A percentile compares a stretch with the other conserved stretches of the same genome.
Conservation (phyloP, 306 rosid species). For the Casuarina glauca region DNA sequence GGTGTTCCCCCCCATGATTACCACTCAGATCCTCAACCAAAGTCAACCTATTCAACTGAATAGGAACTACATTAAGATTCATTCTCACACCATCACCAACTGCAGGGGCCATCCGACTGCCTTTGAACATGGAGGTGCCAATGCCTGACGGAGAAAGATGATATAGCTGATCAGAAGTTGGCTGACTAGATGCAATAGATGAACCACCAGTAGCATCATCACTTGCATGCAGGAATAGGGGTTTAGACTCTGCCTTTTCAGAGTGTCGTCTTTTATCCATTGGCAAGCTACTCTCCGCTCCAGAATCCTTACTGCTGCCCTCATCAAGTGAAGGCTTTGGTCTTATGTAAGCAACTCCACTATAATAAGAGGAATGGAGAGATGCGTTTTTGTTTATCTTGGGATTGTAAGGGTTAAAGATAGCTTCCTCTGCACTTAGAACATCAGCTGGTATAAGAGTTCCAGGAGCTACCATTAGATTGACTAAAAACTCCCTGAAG, state of each 20-base stretch:
- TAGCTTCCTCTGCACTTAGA: slow-evolving; percentile 57
- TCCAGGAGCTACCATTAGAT: slow-evolving; percentile 99
- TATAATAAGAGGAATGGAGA: slow-evolving; percentile 47
- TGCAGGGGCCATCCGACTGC: slow-evolving; percentile 64
- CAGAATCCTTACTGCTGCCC: slow-evolving; percentile 70
- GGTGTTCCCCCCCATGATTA: slow-evolving; percentile 32
- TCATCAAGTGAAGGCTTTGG: slow-evolving; percentile 61
- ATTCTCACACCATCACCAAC: slow-evolving; percentile 68
- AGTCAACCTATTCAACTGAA: slow-evolving; percentile 36
- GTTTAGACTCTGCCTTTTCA: slow-evolving; percentile 55
- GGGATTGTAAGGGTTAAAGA: slow-evolving; percentile 57
- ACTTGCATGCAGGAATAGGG: slow-evolving; percentile 42
- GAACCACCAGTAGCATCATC: slow-evolving; percentile 52
- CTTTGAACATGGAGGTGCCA: slow-evolving; percentile 62
- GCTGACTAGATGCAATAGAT: slow-evolving; percentile 44
- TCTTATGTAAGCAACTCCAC: slow-evolving; percentile 49
- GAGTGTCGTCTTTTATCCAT: slow-evolving; percentile 47
- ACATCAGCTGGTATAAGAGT: slow-evolving; percentile 85
- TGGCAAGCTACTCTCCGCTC: slow-evolving; percentile 33
- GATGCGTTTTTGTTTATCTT: slow-evolving; percentile 44
- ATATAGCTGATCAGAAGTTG: slow-evolving; percentile 44
- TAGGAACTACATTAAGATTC: slow-evolving; percentile 86
- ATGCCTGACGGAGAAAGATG: slow-evolving; percentile 49
- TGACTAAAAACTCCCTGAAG: slow-evolving; percentile 97
- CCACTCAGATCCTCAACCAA: slow-evolving; percentile 40